Evolutionary conservation across 1,284 basidiomycete genomes (phyloP).

Genomic region (Pyrrhoderma noxium): DNA sequence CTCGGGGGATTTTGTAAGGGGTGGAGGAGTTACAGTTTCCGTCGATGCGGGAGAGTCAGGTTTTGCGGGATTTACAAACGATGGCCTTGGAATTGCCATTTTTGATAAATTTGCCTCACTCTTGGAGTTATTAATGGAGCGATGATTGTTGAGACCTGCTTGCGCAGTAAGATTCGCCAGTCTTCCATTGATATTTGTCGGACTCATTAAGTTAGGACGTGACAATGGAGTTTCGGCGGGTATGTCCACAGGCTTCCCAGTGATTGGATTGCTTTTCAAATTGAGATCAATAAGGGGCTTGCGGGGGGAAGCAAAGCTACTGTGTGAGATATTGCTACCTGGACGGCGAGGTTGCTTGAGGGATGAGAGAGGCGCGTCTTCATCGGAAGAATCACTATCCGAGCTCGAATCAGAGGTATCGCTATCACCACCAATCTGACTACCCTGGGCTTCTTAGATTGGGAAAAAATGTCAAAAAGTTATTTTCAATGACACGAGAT

Average conservation of each 20-base stretch:
- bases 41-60: constrained; percentile 12
- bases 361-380: constrained; percentile 37
- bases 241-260: constrained; percentile 22
- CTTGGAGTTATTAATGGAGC: constrained; percentile 10
- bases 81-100: background rate
- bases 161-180: constrained; percentile 19
- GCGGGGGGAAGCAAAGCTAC: constrained; percentile 24
- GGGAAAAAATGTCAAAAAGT: constrained; percentile 19
- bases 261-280: constrained; percentile 25
- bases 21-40: constrained; percentile 7
- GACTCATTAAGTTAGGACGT: constrained; percentile 10
- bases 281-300: constrained; percentile 48
- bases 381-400: constrained; percentile 22
- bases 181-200: constrained; percentile 23
- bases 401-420: constrained; percentile 23
- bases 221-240: constrained; percentile 19
- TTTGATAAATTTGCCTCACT: constrained; percentile 17
- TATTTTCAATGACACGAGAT: constrained; percentile 5
- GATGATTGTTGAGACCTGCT: constrained; percentile 11
- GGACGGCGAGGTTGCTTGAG: constrained; percentile 37
- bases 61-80: background rate
- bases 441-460: background rate
- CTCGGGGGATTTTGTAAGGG: constrained; percentile 8
- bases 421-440: constrained; percentile 9
- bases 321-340: constrained; percentile 36